Evolutionary conservation across 1,284 basidiomycete genomes (phyloP).

Genomic region (Amylostereum areolatum): DNA sequence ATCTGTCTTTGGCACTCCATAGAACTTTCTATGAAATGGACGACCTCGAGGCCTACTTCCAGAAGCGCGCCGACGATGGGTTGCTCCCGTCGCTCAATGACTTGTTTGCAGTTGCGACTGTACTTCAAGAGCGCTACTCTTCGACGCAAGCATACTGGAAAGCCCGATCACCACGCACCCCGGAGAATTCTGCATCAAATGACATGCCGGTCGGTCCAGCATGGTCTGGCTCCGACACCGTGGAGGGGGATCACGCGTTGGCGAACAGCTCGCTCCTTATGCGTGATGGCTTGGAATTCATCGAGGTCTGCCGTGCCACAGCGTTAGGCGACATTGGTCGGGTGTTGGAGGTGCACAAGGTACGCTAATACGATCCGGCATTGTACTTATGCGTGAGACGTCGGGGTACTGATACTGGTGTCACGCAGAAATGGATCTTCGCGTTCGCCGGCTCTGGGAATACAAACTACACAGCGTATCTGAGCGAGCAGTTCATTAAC

Average conservation of each 20-base stretch:
- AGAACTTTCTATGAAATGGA: conserved; percentile 1
- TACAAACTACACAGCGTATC: conserved; percentile 11
- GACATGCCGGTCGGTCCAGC: not conserved
- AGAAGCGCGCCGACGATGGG: no score
- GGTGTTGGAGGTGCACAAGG: conserved; percentile 18
- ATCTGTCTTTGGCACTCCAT: no score
- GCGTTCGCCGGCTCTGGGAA: conserved; percentile 13
- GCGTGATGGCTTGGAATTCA: conserved; percentile 10
- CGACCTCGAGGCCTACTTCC: no score
- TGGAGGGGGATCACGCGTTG: conserved; percentile 13
- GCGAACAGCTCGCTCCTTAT: conserved; percentile 11
- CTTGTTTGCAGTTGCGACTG: no score
- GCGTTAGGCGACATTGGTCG: conserved; percentile 16
- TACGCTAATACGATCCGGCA: conserved; percentile 1
- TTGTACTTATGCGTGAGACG: no score
- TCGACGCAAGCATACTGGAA: no score
- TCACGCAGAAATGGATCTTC: conserved; percentile 16
- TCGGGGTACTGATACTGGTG: not conserved
- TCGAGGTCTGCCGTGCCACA: conserved; percentile 12
- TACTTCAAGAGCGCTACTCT: no score
- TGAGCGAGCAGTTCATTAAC: conserved; percentile 14
- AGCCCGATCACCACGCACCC: no score
- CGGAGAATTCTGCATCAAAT: no score
- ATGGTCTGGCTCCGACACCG: not conserved
- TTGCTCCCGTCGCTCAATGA: no score